Conservation (phyloP, 345 rosid genomes). For the Clarkia xantiana region DNA sequence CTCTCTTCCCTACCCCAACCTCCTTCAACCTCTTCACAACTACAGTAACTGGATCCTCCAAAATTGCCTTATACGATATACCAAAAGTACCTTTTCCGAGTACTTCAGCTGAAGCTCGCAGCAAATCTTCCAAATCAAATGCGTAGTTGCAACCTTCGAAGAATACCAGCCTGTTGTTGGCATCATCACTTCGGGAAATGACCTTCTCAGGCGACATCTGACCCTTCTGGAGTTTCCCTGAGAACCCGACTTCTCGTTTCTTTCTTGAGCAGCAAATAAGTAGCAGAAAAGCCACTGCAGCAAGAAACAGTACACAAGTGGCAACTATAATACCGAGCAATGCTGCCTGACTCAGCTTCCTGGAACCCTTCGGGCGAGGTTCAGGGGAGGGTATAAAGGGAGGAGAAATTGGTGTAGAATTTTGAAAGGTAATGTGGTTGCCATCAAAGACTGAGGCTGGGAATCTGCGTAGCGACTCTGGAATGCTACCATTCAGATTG, state of each 20-base stretch:
- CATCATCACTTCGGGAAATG: slow-evolving; percentile 66
- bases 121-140: slow-evolving; percentile 86
- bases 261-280: slow-evolving; percentile 42
- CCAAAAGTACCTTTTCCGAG: slow-evolving; percentile 94
- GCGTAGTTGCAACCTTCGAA: slow-evolving; percentile 81
- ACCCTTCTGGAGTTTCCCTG: slow-evolving; percentile 47
- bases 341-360: slow-evolving; percentile 35
- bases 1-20: slow-evolving; percentile 63
- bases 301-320: slow-evolving; percentile 27
- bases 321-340: slow-evolving; percentile 34
- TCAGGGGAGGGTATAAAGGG: slow-evolving; percentile 15
- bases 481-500: slow-evolving; percentile 43
- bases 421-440: slow-evolving; percentile 31
- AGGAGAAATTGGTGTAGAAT: slow-evolving; percentile 15
- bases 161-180: slow-evolving; percentile 65
- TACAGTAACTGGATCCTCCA: slow-evolving; percentile 61
- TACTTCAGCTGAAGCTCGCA: slow-evolving; percentile 96
- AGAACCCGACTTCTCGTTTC: slow-evolving; percentile 23
- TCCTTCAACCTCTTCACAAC: slow-evolving; percentile 83
- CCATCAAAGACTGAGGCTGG: slow-evolving; percentile 51
- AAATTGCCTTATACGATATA: slow-evolving; percentile 65
- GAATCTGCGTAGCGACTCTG: slow-evolving; percentile 44
- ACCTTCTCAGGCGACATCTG: slow-evolving; percentile 78
- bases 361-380: slow-evolving; percentile 13
- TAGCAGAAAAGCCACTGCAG: slow-evolving; percentile 32